phyloP scores from a whole-genome alignment of 192 early-diverging fungal species.

The Allomyces macrogynus region DNA sequence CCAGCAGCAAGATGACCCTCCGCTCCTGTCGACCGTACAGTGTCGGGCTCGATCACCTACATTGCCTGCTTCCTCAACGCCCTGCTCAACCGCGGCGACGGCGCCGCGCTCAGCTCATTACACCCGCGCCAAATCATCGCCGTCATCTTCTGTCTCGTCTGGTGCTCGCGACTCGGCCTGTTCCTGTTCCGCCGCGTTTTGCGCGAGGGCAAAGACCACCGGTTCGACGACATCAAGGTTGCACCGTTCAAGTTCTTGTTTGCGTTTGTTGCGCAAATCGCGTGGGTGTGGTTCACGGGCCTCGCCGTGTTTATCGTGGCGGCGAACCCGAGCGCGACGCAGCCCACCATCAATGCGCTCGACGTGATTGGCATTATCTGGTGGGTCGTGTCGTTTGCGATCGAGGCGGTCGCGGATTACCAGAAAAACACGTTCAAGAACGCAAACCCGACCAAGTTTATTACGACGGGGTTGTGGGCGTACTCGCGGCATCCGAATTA shows the following conservation, averaged over 20 bases:
- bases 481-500: slow-evolving; percentile 27
- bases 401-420: slow-evolving; percentile 24
- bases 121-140: slow-evolving; percentile 19
- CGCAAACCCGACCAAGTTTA: slow-evolving; percentile 19
- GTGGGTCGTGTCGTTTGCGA: slow-evolving; percentile 20
- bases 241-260: slow-evolving; percentile 18
- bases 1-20: too few species aligned
- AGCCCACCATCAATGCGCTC: slow-evolving; percentile 10
- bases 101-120: slow-evolving; percentile 6
- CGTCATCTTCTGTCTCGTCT: slow-evolving; percentile 14
- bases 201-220: slow-evolving; percentile 5
- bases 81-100: slow-evolving; percentile 8
- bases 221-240: slow-evolving; percentile 25
- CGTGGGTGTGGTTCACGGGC: slow-evolving; percentile 32
- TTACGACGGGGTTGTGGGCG: slow-evolving; percentile 21
- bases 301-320: slow-evolving; percentile 21
- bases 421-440: slow-evolving; percentile 28
- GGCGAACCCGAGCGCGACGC: slow-evolving; percentile 13
- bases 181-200: slow-evolving; percentile 19
- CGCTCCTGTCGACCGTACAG: too few species aligned
- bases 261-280: slow-evolving; percentile 24
- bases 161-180: slow-evolving; percentile 19
- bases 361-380: slow-evolving; percentile 21
- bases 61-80: slow-evolving; percentile 17
- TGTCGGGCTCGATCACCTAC: slow-evolving; percentile 24